Evolutionary conservation across 139 green algal species (phyloP).

Genomic region (Chlamydomonas schloesseri): DNA sequence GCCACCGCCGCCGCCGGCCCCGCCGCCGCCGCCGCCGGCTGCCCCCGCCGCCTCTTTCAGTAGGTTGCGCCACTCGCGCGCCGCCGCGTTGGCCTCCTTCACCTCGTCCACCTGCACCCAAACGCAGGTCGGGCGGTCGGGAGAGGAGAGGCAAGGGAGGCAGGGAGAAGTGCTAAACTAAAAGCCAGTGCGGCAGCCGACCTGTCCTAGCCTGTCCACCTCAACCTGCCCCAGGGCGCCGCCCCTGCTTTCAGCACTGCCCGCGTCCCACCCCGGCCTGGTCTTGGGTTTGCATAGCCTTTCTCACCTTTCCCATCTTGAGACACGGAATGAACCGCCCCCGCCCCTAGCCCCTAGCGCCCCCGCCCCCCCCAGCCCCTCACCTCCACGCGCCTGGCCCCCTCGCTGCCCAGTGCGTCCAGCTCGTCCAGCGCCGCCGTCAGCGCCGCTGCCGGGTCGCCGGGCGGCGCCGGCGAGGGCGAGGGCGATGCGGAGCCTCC

Average conservation of each 20-base stretch:
- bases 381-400: constrained; percentile 34
- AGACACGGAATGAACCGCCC: too few relatives aligned
- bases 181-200: neutral
- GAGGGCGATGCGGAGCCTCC: neutral
- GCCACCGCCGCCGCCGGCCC: neutral
- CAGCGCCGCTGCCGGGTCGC: constrained; percentile 28
- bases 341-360: too few relatives aligned
- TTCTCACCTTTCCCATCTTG: too few relatives aligned
- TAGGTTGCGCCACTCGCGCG: constrained; percentile 35
- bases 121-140: too few relatives aligned
- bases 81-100: constrained; percentile 40
- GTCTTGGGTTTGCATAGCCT: too few relatives aligned
- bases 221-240: too few relatives aligned
- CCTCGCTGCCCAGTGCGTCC: constrained; percentile 29
- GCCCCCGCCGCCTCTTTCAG: neutral
- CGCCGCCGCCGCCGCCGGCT: neutral
- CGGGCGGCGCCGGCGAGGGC: neutral
- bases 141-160: neutral
- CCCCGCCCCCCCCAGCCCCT: neutral
- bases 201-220: too few relatives aligned
- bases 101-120: constrained; percentile 9
- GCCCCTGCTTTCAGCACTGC: too few relatives aligned
- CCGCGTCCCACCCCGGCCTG: too few relatives aligned
- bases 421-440: constrained; percentile 31
- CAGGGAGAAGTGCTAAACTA: neutral